Conservation (phyloP, 257 asterid species). For the Nicotiana noctiflora region DNA sequence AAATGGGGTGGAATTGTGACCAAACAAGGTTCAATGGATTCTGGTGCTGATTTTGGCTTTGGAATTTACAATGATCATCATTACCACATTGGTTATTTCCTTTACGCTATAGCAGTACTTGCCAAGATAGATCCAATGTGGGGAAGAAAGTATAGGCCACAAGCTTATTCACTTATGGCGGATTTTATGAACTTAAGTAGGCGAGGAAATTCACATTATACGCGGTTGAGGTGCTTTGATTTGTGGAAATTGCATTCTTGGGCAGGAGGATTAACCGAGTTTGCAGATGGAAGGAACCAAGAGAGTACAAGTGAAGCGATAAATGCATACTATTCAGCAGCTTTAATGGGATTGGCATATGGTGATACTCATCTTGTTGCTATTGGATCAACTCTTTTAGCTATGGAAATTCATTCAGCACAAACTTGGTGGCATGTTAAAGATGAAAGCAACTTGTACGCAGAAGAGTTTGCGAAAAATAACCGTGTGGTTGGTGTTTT, state of each 20-base stretch:
- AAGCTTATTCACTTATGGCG: slow-evolving; percentile 69
- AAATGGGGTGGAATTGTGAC: slow-evolving; percentile 81
- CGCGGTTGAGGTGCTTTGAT: slow-evolving; percentile 66
- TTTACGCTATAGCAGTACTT: slow-evolving; percentile 67
- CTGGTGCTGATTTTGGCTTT: slow-evolving; percentile 79
- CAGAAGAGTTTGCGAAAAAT: slow-evolving; percentile 36
- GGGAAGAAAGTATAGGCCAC: slow-evolving; percentile 65
- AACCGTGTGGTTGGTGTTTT: slow-evolving; percentile 67
- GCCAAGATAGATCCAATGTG: slow-evolving; percentile 68
- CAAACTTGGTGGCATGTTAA: slow-evolving; percentile 72
- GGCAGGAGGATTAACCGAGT: slow-evolving; percentile 80
- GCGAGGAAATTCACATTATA: slow-evolving; percentile 31
- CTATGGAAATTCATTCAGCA: slow-evolving; percentile 64
- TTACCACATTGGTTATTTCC: slow-evolving; percentile 64
- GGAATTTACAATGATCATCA: slow-evolving; percentile 78
- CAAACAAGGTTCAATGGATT: slow-evolving; percentile 56
- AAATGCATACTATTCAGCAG: slow-evolving; percentile 74
- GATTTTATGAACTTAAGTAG: slow-evolving; percentile 61
- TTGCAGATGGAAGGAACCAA: slow-evolving; percentile 76
- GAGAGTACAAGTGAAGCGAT: slow-evolving; percentile 83
- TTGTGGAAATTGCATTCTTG: slow-evolving; percentile 73
- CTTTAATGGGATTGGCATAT: slow-evolving; percentile 69
- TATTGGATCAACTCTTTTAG: slow-evolving; percentile 51
- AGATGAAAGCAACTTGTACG: slow-evolving; percentile 38
- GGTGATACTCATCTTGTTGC: slow-evolving; percentile 68